Percentiles rank a stretch among this genome's conserved stretches.
Evolutionary conservation across 768 basidiomycete species (phyloP).

Genomic region (Lactarius tabidus): DNA sequence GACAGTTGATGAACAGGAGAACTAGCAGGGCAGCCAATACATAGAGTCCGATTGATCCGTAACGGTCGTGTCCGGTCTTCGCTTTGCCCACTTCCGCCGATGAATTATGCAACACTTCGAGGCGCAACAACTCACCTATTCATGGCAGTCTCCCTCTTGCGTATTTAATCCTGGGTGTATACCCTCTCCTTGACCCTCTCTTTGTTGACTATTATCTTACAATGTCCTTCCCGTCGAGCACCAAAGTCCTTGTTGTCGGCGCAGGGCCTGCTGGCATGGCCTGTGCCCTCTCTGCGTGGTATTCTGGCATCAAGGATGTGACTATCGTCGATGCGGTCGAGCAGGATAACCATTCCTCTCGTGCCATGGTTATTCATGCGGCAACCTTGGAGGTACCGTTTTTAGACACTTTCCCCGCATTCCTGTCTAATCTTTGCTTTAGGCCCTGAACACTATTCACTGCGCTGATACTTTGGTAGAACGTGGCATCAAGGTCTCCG

Average conservation of each 20-base stretch:
- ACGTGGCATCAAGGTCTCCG: conserved; percentile 35
- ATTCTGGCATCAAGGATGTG: conserved; percentile 42
- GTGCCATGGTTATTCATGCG: conserved; percentile 47
- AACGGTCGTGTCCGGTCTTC: too few relatives aligned
- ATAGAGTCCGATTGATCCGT: too few relatives aligned
- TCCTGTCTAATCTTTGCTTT: conserved; percentile 34
- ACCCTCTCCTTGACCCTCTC: too few relatives aligned
- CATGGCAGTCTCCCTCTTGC: background rate
- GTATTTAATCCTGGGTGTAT: conserved; percentile 1
- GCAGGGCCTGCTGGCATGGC: conserved; percentile 49
- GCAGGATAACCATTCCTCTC: conserved; percentile 38
- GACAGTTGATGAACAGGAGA: too few relatives aligned
- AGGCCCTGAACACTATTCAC: conserved; percentile 46
- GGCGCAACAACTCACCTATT: background rate
- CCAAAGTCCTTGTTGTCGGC: conserved; percentile 47
- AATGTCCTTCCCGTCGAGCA: conserved; percentile 34
- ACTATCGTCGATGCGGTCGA: conserved; percentile 40
- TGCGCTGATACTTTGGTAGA: conserved; percentile 39
- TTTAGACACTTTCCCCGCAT: background rate
- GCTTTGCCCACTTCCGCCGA: background rate
- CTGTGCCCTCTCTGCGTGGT: conserved; percentile 42
- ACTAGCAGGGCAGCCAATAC: too few relatives aligned
- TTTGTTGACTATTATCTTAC: background rate
- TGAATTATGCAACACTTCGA: background rate
- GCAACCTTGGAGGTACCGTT: conserved; percentile 47